A percentile compares a stretch with the other conserved stretches of the same genome.
These are phyloP conservation scores for Linum tenue DNA, from an alignment of 345 rosid species.

Conservation along the genomic window DNA sequence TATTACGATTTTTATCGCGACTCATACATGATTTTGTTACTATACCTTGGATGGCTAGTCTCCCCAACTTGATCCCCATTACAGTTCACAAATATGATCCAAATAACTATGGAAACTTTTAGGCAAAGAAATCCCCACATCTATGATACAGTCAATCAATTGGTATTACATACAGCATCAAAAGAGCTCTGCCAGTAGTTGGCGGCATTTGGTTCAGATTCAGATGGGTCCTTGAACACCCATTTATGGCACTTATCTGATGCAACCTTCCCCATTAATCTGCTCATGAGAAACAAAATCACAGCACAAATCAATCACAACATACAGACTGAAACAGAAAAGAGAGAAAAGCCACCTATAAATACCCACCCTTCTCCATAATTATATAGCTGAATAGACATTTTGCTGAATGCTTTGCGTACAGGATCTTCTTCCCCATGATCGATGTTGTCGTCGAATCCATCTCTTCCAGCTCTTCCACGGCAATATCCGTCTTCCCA, in stretches of 20 bases:
- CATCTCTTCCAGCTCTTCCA: conserved; percentile 50
- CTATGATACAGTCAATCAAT: neutral
- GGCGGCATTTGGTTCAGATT: conserved; percentile 85
- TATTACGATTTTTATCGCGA: too few relatives aligned
- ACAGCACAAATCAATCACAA: conserved; percentile 3
- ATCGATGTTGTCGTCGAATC: conserved; percentile 40
- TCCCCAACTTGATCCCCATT: too few relatives aligned
- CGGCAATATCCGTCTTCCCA: conserved; percentile 99
- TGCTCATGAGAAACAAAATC: conserved; percentile 22
- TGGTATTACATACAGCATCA: conserved; percentile 74
- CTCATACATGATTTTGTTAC: too few relatives aligned
- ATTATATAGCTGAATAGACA: conserved; percentile 98
- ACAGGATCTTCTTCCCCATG: conserved; percentile 83
- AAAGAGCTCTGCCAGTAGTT: conserved; percentile 99
- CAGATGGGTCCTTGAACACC: conserved; percentile 97
- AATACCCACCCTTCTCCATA: conserved; percentile 99
- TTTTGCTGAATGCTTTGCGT: conserved; percentile 97
- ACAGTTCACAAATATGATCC: too few relatives aligned
- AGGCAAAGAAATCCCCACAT: neutral
- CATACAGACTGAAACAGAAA: neutral
- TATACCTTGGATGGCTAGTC: too few relatives aligned
- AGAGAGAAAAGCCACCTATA: conserved; percentile 37
- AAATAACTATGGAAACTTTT: too few relatives aligned
- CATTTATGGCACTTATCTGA: conserved; percentile 99
- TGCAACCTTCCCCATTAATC: conserved; percentile 99